phyloP scores from a whole-genome alignment of 306 rosid species.

The Lathyrus oleraceus region DNA sequence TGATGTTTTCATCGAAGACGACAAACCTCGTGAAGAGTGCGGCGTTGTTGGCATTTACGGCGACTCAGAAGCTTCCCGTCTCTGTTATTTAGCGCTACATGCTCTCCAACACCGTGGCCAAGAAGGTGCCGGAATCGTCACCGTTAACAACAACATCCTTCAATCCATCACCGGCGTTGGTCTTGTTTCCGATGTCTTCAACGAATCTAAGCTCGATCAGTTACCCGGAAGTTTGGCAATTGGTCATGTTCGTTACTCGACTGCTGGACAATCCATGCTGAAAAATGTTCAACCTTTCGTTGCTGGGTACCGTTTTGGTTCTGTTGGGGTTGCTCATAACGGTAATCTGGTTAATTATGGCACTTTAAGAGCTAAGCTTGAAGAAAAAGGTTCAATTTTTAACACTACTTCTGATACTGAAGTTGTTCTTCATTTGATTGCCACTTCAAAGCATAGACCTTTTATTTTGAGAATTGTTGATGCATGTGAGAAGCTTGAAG shows the following conservation, averaged over 20 bases:
- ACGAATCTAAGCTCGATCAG: slow-evolving; percentile 70
- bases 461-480: slow-evolving; percentile 80
- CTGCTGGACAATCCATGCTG: slow-evolving; percentile 87
- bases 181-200: slow-evolving; percentile 85
- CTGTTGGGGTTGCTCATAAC: slow-evolving; percentile 93
- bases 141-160: slow-evolving; percentile 62
- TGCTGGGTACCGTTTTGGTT: slow-evolving; percentile 88
- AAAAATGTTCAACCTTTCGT: slow-evolving; percentile 96
- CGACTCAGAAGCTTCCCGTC: slow-evolving; percentile 86
- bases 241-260: slow-evolving; percentile 91
- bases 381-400: slow-evolving; percentile 82
- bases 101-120: slow-evolving; percentile 98
- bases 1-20: slow-evolving; percentile 42
- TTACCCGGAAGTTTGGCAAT: slow-evolving; percentile 73
- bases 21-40: slow-evolving; percentile 92
- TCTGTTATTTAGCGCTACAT: slow-evolving; percentile 81
- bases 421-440: slow-evolving; percentile 93
- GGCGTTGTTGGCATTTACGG: slow-evolving; percentile 95
- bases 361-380: slow-evolving; percentile 64
- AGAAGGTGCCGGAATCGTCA: slow-evolving; percentile 90
- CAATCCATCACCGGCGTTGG: slow-evolving; percentile 87
- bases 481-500: slow-evolving; percentile 85
- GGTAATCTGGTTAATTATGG: slow-evolving; percentile 84
- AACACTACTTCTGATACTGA: slow-evolving; percentile 92
- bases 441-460: slow-evolving; percentile 81